Percentiles rank a stretch among this genome's conserved stretches.
Conservation (phyloP, 805 yeast species). For the Myxozyma lipomycoides region DNA sequence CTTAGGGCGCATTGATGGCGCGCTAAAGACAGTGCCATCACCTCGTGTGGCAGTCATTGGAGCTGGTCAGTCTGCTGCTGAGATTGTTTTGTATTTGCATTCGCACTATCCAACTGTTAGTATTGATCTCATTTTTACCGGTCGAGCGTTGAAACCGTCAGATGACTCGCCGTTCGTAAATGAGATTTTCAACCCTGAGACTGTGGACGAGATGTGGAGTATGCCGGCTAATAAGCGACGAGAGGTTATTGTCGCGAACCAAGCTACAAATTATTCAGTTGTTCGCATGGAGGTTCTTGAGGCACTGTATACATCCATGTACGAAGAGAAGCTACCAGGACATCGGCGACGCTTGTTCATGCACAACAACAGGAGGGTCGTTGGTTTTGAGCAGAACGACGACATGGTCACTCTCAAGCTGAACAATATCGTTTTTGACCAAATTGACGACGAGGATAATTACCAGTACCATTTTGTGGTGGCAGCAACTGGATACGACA, state of each 20-base stretch:
- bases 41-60: constrained; percentile 29
- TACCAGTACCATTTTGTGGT: constrained; percentile 24
- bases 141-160: constrained; percentile 29
- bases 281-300: constrained; percentile 29
- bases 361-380: constrained; percentile 7
- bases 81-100: constrained; percentile 23
- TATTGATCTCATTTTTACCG: constrained; percentile 26
- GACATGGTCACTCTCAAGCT: constrained; percentile 9
- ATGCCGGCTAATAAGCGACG: constrained; percentile 6
- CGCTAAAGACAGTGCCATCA: neutral
- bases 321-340: constrained; percentile 28
- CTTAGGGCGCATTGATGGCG: neutral
- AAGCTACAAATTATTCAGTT: constrained; percentile 31
- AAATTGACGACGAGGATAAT: neutral
- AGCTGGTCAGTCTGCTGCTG: constrained; percentile 33
- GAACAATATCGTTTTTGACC: neutral
- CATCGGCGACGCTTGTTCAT: constrained; percentile 13
- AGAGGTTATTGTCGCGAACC: constrained; percentile 14
- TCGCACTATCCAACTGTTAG: constrained; percentile 8
- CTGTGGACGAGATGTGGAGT: constrained; percentile 26
- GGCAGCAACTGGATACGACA: constrained; percentile 30
- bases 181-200: constrained; percentile 32
- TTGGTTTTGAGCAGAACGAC: neutral
- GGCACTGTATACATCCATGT: constrained; percentile 23
- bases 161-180: constrained; percentile 34